phyloP scores from a whole-genome alignment of 352 stramenopile species.

The Phytophthora pini region DNA sequence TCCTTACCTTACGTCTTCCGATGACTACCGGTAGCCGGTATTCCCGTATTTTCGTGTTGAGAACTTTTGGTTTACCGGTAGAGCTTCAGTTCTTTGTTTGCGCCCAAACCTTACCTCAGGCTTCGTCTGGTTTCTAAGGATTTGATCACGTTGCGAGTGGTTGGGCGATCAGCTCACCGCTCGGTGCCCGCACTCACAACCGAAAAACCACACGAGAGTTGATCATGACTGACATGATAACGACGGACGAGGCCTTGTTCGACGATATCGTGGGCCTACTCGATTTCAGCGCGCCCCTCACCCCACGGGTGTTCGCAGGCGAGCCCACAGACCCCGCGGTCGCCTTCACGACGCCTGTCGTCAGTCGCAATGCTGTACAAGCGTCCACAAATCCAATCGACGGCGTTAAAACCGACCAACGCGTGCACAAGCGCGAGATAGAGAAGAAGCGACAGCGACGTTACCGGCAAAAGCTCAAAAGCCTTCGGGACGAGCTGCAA shows the following conservation, averaged over 20 bases:
- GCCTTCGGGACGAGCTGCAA: conserved; percentile 13
- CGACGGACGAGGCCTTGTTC: conserved; percentile 9
- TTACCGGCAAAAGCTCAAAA: conserved; percentile 28
- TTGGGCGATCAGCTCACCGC: background rate
- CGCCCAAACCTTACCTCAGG: too few species aligned
- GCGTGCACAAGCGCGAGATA: conserved; percentile 2
- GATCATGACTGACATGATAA: conserved; percentile 16
- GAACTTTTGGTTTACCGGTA: too few species aligned
- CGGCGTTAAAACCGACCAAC: background rate
- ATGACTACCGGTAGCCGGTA: too few species aligned
- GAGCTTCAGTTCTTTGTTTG: too few species aligned
- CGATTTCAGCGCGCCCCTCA: conserved; percentile 3
- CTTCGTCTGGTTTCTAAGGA: too few species aligned
- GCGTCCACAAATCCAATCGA: background rate
- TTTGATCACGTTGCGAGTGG: too few species aligned
- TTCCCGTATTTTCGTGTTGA: too few species aligned
- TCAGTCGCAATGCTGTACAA: background rate
- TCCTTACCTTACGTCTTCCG: too few species aligned
- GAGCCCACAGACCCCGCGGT: background rate
- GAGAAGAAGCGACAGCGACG: conserved; percentile 23
- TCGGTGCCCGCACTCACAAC: background rate
- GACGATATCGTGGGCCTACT: conserved; percentile 15
- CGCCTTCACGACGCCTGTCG: background rate
- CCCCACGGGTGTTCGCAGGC: background rate
- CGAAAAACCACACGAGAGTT: background rate